Evolutionary conservation across 2,329 filamentous ascomycete genomes (phyloP).

Genomic region (Phialemonium atrogriseum): DNA sequence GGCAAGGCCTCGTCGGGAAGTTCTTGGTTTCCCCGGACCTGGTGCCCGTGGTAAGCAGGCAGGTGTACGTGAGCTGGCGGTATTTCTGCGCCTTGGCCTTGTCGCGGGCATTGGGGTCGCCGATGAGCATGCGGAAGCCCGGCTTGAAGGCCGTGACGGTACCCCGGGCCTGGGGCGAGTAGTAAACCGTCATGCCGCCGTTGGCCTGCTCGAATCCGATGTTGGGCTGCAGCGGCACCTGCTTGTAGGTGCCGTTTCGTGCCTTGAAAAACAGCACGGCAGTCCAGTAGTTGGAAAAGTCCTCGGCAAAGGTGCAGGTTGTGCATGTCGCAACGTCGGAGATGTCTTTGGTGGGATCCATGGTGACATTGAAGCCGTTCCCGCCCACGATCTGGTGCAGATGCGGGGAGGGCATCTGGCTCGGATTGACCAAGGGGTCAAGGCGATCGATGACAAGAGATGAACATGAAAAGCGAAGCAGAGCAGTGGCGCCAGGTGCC

Average conservation of each 20-base stretch:
- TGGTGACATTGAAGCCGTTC: constrained; percentile 30
- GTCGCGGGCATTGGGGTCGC: constrained; percentile 25
- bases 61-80: constrained; percentile 34
- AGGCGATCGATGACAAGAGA: constrained; percentile 12
- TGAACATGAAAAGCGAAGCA: constrained; percentile 13
- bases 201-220: constrained; percentile 20
- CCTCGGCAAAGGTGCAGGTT: constrained; percentile 23
- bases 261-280: constrained; percentile 8
- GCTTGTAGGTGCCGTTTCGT: constrained; percentile 2
- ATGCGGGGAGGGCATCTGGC: constrained; percentile 9
- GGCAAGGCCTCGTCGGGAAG: constrained; percentile 26
- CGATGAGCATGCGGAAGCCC: constrained; percentile 37
- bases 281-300: constrained; percentile 22
- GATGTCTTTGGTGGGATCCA: constrained; percentile 21
- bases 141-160: constrained; percentile 35
- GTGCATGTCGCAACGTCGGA: constrained; percentile 20
- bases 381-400: constrained; percentile 17
- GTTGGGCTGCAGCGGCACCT: constrained; percentile 19
- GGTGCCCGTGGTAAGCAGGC: constrained; percentile 26
- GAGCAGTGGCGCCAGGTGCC: too few species aligned
- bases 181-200: constrained; percentile 26
- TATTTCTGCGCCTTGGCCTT: constrained; percentile 25
- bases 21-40: constrained; percentile 27
- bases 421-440: constrained; percentile 12
- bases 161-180: constrained; percentile 20